A percentile compares a stretch with the other conserved stretches of the same genome.
phyloP scores from a whole-genome alignment of 805 yeast species.

The Starmerella stellata region DNA sequence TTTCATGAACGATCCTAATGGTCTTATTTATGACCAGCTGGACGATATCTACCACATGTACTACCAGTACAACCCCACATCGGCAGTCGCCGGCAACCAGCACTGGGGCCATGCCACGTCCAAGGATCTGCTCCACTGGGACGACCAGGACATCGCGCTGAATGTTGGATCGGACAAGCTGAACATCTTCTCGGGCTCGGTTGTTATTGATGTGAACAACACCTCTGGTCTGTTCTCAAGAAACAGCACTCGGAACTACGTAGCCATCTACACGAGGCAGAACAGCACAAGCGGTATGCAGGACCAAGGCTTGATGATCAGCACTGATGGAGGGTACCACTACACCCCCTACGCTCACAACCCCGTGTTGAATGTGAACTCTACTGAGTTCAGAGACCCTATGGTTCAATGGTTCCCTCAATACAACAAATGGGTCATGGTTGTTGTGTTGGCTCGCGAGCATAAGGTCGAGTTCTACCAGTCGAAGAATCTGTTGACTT shows the following conservation, averaged over 20 bases:
- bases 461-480: conserved; percentile 12
- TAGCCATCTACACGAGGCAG: conserved; percentile 25
- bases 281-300: conserved; percentile 9
- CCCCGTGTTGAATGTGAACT: conserved; percentile 22
- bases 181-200: conserved; percentile 26
- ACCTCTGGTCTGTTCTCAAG: conserved; percentile 22
- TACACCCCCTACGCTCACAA: conserved; percentile 21
- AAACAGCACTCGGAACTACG: conserved; percentile 22
- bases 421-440: conserved; percentile 10
- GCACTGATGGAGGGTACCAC: conserved; percentile 26
- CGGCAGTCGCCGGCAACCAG: conserved; percentile 23
- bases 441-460: conserved; percentile 11
- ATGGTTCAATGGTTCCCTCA: conserved; percentile 14
- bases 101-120: conserved; percentile 31
- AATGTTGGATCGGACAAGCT: conserved; percentile 18
- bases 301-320: conserved; percentile 24
- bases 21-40: conserved; percentile 24
- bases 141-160: conserved; percentile 23
- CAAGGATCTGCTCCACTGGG: conserved; percentile 24
- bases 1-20: conserved; percentile 33
- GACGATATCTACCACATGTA: conserved; percentile 23
- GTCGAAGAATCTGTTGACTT: conserved; percentile 7
- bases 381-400: conserved; percentile 14
- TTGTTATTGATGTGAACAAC: conserved; percentile 26
- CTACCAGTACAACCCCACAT: conserved; percentile 27